Evolutionary conservation across 1,284 basidiomycete species (phyloP).

Genomic region (Schizophyllum commune): DNA sequence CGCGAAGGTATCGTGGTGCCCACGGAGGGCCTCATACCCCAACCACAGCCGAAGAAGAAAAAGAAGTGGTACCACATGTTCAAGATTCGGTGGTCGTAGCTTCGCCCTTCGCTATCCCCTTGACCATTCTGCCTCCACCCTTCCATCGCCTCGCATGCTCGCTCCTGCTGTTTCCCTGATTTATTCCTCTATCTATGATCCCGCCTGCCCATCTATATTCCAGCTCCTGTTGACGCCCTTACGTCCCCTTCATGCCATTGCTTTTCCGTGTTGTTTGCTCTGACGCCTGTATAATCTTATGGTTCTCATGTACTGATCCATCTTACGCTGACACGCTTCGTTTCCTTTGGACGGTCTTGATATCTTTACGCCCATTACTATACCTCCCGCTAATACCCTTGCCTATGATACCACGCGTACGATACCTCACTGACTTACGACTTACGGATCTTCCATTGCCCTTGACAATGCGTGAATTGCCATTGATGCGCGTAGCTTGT

Average conservation of each 20-base stretch:
- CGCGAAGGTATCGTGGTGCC: neutral
- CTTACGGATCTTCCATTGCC: too few relatives aligned
- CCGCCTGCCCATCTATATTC: neutral
- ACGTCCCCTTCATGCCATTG: neutral
- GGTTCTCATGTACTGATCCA: neutral
- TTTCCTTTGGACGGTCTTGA: neutral
- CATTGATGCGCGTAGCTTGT: too few relatives aligned
- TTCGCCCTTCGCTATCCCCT: neutral
- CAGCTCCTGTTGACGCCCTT: neutral
- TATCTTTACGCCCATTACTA: neutral
- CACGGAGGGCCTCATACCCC: neutral
- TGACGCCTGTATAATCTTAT: neutral
- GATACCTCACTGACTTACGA: neutral
- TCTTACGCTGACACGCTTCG: neutral
- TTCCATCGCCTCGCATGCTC: too few relatives aligned
- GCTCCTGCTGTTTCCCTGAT: neutral
- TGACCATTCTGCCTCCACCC: too few relatives aligned
- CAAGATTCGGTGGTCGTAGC: neutral
- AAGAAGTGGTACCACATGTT: neutral
- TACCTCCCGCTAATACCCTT: neutral
- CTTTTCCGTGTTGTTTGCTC: neutral
- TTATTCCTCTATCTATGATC: neutral
- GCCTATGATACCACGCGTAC: neutral
- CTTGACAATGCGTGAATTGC: too few relatives aligned
- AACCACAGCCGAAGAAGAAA: neutral